phyloP scores from a whole-genome alignment of 2,329 filamentous ascomycete species.

The Fonsecaea monophora region DNA sequence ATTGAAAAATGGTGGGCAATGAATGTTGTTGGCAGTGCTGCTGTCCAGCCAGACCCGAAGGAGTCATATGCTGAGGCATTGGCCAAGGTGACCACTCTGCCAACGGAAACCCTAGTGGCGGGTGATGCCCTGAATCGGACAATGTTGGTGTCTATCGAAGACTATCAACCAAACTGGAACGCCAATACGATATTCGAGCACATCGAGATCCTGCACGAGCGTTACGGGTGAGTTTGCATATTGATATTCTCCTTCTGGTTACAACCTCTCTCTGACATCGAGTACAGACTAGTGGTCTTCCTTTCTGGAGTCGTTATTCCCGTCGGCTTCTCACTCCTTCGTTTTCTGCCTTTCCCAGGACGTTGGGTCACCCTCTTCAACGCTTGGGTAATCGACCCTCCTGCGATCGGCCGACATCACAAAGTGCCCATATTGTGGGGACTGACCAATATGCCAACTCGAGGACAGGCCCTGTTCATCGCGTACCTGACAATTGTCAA shows the following conservation, averaged over 20 bases:
- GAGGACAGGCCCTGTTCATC: slow-evolving; percentile 43
- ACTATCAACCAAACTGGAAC: slow-evolving; percentile 13
- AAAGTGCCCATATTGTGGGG: slow-evolving; percentile 31
- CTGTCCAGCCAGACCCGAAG: slow-evolving; percentile 16
- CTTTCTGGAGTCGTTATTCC: slow-evolving; percentile 16
- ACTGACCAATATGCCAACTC: slow-evolving; percentile 38
- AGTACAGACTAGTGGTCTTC: slow-evolving; percentile 14
- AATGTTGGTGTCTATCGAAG: slow-evolving; percentile 8
- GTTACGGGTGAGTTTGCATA: slow-evolving; percentile 9
- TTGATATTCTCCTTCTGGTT: neutral
- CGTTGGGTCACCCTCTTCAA: slow-evolving; percentile 18
- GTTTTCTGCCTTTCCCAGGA: slow-evolving; percentile 8
- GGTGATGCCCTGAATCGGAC: slow-evolving; percentile 7
- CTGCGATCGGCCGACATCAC: slow-evolving; percentile 11
- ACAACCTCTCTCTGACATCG: neutral
- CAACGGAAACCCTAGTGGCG: slow-evolving; percentile 5
- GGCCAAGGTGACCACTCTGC: slow-evolving; percentile 7
- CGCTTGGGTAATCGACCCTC: slow-evolving; percentile 16
- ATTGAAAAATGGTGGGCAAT: slow-evolving; percentile 16
- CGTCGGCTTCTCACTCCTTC: slow-evolving; percentile 16
- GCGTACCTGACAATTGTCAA: slow-evolving; percentile 42
- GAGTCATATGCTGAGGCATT: slow-evolving; percentile 12
- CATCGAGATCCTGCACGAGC: slow-evolving; percentile 9
- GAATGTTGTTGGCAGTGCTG: slow-evolving; percentile 33
- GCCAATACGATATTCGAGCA: slow-evolving; percentile 14